Evolutionary conservation across 495 filamentous ascomycete genomes (phyloP).

Genomic region (Haplographium delicatum): DNA sequence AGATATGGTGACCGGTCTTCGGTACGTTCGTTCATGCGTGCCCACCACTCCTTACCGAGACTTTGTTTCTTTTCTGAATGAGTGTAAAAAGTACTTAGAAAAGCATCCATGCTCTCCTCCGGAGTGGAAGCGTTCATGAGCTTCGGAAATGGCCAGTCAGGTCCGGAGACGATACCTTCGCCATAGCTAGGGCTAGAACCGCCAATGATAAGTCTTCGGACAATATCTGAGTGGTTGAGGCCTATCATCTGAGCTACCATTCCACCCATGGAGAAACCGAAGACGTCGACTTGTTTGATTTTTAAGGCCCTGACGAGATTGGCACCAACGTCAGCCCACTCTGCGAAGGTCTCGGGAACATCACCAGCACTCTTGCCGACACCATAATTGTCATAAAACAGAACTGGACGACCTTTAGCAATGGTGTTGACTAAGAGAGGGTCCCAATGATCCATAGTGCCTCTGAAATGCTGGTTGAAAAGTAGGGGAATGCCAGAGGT

Average conservation of each 20-base stretch:
- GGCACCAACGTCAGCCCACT: constrained; percentile 28
- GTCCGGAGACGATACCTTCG: neutral
- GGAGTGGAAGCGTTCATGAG: constrained; percentile 6
- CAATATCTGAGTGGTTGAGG: neutral
- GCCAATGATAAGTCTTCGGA: constrained; percentile 1
- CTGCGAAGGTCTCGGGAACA: constrained; percentile 18
- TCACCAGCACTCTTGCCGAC: constrained; percentile 26
- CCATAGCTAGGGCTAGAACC: constrained; percentile 2
- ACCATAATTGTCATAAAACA: constrained; percentile 30
- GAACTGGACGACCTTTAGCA: constrained; percentile 19
- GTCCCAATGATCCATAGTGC: constrained; percentile 28
- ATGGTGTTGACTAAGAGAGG: constrained; percentile 29
- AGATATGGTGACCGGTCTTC: constrained; percentile 5
- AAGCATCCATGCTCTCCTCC: constrained; percentile 5
- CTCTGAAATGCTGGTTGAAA: constrained; percentile 32
- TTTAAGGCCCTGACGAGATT: constrained; percentile 28
- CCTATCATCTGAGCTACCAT: constrained; percentile 25
- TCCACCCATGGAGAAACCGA: constrained; percentile 33
- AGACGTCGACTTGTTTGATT: constrained; percentile 26
- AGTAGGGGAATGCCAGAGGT: constrained; percentile 27
- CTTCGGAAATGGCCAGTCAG: neutral
- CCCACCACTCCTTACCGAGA: constrained; percentile 2
- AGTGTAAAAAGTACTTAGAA: constrained; percentile 10
- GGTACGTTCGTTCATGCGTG: neutral
- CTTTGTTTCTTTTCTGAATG: neutral